A percentile compares a stretch with the other conserved stretches of the same genome.
These are phyloP conservation scores for Apiotrichum siamense DNA, from an alignment of 1,284 basidiomycete species.

Conservation along the genomic window DNA sequence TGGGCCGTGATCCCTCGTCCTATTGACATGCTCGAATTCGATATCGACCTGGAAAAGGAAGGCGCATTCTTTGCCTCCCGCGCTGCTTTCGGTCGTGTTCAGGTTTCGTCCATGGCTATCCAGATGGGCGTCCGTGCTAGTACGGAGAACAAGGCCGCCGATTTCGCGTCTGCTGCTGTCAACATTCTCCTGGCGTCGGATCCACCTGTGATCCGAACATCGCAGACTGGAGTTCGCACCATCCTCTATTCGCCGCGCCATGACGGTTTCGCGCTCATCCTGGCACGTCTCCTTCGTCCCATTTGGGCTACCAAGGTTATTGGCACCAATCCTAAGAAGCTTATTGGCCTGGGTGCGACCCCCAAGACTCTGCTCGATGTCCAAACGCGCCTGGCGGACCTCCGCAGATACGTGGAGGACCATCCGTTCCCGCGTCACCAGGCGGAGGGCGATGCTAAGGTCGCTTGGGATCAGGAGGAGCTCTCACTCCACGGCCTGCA, in stretches of 20 bases:
- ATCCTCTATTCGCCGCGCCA: conserved; percentile 78
- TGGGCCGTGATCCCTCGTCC: conserved; percentile 32
- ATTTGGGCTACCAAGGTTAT: conserved; percentile 81
- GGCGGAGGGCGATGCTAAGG: conserved; percentile 38
- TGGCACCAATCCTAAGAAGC: conserved; percentile 20
- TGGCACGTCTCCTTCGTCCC: conserved; percentile 75
- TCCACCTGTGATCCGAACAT: conserved; percentile 25
- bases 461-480: conserved; percentile 45
- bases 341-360: conserved; percentile 47
- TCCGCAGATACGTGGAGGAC: conserved; percentile 63
- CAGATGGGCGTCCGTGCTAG: conserved; percentile 24
- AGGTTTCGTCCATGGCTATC: conserved; percentile 39
- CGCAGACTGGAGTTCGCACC: conserved; percentile 20
- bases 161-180: conserved; percentile 25
- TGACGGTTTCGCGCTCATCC: conserved; percentile 81
- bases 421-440: conserved; percentile 39
- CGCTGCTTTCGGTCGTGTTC: conserved; percentile 32
- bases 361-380: conserved; percentile 61
- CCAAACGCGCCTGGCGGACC: conserved; percentile 69
- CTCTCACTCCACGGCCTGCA: conserved; percentile 33
- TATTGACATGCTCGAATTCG: conserved; percentile 36
- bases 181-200: conserved; percentile 30
- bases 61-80: conserved; percentile 20
- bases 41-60: conserved; percentile 37
- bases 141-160: conserved; percentile 18